Evolutionary conservation across 495 filamentous ascomycete species (phyloP).

Genomic region (Amorphotheca resinae): DNA sequence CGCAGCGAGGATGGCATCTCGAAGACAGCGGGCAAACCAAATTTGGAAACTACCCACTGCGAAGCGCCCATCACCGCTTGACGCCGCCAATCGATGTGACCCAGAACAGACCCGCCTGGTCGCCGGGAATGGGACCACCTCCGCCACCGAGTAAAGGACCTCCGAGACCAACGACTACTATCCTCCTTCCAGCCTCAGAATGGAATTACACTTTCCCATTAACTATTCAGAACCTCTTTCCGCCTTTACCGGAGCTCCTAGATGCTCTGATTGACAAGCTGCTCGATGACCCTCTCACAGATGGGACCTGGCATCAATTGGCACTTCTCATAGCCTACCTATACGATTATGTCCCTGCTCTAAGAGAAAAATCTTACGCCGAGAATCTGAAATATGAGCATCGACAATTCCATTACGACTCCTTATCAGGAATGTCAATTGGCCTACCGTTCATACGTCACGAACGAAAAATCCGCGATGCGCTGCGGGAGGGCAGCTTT

Average conservation of each 20-base stretch:
- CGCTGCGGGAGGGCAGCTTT: not conserved
- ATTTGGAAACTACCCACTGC: slow-evolving; percentile 17
- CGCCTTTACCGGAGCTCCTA: slow-evolving; percentile 9
- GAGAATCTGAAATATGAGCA: slow-evolving; percentile 7
- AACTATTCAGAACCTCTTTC: slow-evolving; percentile 2
- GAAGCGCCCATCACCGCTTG: slow-evolving; percentile 10
- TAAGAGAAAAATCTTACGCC: slow-evolving; percentile 5
- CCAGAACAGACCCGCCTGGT: no score
- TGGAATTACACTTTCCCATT: slow-evolving; percentile 9
- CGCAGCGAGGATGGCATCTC: slow-evolving; percentile 17
- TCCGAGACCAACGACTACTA: slow-evolving; percentile 9
- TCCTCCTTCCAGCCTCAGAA: slow-evolving; percentile 18
- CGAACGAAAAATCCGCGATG: slow-evolving; percentile 2
- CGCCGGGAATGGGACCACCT: slow-evolving; percentile 1
- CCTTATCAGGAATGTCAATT: slow-evolving; percentile 8
- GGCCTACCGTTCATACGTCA: slow-evolving; percentile 4
- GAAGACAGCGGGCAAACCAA: slow-evolving; percentile 5
- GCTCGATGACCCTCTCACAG: slow-evolving; percentile 3
- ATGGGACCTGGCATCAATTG: slow-evolving; percentile 5
- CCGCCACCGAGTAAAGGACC: slow-evolving; percentile 2
- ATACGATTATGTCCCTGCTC: slow-evolving; percentile 5
- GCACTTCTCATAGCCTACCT: slow-evolving; percentile 8
- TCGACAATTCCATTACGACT: slow-evolving; percentile 16
- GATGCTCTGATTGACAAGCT: slow-evolving; percentile 16
- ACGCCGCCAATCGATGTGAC: not conserved